Evolutionary conservation across 2,329 filamentous ascomycete genomes (phyloP).

Genomic region (Clarireedia hainanense): DNA sequence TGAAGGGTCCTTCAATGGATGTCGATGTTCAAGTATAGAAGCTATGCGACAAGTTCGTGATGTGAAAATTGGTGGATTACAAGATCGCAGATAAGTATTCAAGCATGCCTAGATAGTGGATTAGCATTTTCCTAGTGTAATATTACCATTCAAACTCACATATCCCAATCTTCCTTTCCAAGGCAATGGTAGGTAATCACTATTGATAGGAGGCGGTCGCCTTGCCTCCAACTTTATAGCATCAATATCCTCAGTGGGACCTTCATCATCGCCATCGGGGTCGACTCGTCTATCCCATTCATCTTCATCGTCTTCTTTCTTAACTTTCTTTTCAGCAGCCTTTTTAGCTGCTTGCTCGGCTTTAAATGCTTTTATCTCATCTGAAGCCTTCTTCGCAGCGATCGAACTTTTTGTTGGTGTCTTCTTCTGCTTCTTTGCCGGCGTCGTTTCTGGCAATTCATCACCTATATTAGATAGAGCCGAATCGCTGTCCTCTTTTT

Average conservation of each 20-base stretch:
- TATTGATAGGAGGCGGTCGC: slow-evolving; percentile 68
- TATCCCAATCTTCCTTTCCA: slow-evolving; percentile 89
- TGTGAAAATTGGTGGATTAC: slow-evolving; percentile 78
- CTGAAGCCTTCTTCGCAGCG: slow-evolving; percentile 27
- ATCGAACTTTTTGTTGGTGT: slow-evolving; percentile 25
- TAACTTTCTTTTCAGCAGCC: slow-evolving; percentile 17
- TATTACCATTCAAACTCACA: slow-evolving; percentile 42
- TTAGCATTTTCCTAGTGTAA: neutral
- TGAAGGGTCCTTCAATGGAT: slow-evolving; percentile 68
- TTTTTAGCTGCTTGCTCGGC: slow-evolving; percentile 27
- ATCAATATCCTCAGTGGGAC: slow-evolving; percentile 23
- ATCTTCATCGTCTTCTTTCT: slow-evolving; percentile 22
- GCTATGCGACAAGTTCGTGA: slow-evolving; percentile 87
- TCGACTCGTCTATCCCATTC: slow-evolving; percentile 24
- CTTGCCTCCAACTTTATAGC: slow-evolving; percentile 24
- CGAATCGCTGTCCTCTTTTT: slow-evolving; percentile 18
- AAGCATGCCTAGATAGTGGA: slow-evolving; percentile 59
- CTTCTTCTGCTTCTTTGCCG: slow-evolving; percentile 24
- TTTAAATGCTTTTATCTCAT: slow-evolving; percentile 28
- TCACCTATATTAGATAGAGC: slow-evolving; percentile 15
- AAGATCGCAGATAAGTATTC: slow-evolving; percentile 80
- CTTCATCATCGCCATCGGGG: slow-evolving; percentile 25
- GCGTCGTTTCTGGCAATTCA: neutral
- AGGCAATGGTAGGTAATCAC: slow-evolving; percentile 72
- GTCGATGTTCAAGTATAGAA: slow-evolving; percentile 81